These are phyloP conservation scores for Phytopythium oedochilum DNA, from an alignment of 352 stramenopile species.

Conservation along the genomic window DNA sequence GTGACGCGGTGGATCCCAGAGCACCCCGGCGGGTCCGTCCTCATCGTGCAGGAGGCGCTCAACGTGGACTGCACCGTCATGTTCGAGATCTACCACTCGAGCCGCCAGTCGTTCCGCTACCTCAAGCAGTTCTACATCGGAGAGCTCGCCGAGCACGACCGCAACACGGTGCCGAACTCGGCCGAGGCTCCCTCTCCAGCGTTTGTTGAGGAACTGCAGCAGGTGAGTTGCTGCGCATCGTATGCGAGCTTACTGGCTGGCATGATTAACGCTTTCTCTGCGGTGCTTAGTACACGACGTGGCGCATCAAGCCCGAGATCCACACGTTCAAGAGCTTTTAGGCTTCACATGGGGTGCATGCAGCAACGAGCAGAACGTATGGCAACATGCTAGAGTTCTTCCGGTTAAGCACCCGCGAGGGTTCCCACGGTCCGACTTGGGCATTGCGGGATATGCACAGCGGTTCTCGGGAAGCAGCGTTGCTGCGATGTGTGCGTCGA, in stretches of 20 bases:
- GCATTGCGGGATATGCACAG: constrained; percentile 48
- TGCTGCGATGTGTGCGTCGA: constrained; percentile 37
- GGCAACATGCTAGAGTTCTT: too few relatives aligned
- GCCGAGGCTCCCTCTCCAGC: constrained; percentile 44
- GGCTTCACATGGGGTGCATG: too few relatives aligned
- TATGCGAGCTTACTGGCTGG: background rate
- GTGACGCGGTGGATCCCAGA: constrained; percentile 87
- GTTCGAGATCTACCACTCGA: constrained; percentile 92
- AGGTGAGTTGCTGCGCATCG: constrained; percentile 20
- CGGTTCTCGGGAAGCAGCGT: constrained; percentile 33
- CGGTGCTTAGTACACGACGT: constrained; percentile 57
- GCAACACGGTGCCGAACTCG: constrained; percentile 42
- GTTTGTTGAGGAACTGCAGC: constrained; percentile 72
- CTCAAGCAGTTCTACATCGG: constrained; percentile 92
- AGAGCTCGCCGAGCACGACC: constrained; percentile 67
- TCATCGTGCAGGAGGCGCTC: constrained; percentile 83
- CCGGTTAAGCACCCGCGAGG: constrained; percentile 20
- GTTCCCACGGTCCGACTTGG: constrained; percentile 40
- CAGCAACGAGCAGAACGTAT: too few relatives aligned
- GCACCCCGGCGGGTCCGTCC: constrained; percentile 76
- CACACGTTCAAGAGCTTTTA: constrained; percentile 84
- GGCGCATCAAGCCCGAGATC: constrained; percentile 61
- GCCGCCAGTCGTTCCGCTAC: constrained; percentile 89
- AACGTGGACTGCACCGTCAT: constrained; percentile 88
- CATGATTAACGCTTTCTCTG: background rate